Percentiles rank a stretch among this genome's conserved stretches.
Evolutionary conservation across 1,139 yeast species (phyloP).

Genomic region (Hemisphaericaspora lyxosophila): DNA sequence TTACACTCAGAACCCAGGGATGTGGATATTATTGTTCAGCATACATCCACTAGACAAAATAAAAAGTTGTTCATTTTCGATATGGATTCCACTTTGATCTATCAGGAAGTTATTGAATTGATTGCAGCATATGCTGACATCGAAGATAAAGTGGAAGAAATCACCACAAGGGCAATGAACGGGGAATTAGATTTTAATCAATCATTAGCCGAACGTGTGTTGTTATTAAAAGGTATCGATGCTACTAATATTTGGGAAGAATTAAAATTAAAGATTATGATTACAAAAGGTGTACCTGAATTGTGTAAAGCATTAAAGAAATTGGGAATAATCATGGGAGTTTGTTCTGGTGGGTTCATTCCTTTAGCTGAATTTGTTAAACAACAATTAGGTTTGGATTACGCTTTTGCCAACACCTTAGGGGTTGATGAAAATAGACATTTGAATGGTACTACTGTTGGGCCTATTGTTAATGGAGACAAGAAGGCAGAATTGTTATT

Average conservation of each 20-base stretch:
- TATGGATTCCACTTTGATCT: conserved; percentile 96
- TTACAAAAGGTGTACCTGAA: conserved; percentile 83
- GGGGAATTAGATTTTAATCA: conserved; percentile 92
- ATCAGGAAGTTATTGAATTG: conserved; percentile 94
- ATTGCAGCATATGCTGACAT: conserved; percentile 63
- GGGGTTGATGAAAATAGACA: conserved; percentile 53
- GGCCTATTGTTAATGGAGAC: conserved; percentile 83
- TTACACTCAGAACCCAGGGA: conserved; percentile 11
- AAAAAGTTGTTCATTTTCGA: conserved; percentile 84
- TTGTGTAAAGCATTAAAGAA: conserved; percentile 62
- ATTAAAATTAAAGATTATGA: conserved; percentile 61
- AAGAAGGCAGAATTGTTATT: conserved; percentile 74
- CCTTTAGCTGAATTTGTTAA: conserved; percentile 83
- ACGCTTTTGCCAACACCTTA: conserved; percentile 82
- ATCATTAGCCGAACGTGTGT: conserved; percentile 74
- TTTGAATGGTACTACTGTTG: conserved; percentile 56
- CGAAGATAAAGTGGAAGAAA: conserved; percentile 42
- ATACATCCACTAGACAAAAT: conserved; percentile 31
- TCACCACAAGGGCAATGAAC: conserved; percentile 95
- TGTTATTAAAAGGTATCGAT: conserved; percentile 75
- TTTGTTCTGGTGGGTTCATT: conserved; percentile 91
- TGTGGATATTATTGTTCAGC: conserved; percentile 40
- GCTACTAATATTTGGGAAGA: conserved; percentile 75
- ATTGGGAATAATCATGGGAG: conserved; percentile 73
- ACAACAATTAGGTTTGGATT: conserved; percentile 68